Conservation (phyloP, 352 stramenopile genomes). For the Halophytophthora polymorphica region DNA sequence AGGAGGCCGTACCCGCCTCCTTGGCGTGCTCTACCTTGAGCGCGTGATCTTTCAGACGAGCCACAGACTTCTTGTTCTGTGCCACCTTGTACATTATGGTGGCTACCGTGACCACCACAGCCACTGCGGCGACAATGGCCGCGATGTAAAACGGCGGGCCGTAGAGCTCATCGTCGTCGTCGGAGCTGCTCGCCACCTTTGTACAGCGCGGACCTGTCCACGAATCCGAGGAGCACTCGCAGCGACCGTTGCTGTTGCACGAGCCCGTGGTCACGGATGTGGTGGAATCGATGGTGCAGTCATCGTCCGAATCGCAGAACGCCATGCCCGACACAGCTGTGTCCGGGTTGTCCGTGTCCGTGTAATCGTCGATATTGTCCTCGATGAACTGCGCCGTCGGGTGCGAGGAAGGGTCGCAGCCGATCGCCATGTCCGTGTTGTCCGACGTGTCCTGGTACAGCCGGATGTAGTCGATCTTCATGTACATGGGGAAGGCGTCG, state of each 20-base stretch:
- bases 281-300: slow-evolving; percentile 32
- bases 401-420: slow-evolving; percentile 38
- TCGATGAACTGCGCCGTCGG: slow-evolving; percentile 51
- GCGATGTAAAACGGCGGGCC: slow-evolving; percentile 5
- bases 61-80: background rate
- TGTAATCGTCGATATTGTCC: slow-evolving; percentile 51
- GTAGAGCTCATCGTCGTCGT: slow-evolving; percentile 3
- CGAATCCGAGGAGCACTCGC: slow-evolving; percentile 16
- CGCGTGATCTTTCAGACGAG: background rate
- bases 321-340: slow-evolving; percentile 35
- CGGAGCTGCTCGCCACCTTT: background rate
- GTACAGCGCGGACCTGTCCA: slow-evolving; percentile 35
- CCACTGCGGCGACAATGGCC: background rate
- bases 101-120: background rate
- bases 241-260: slow-evolving; percentile 19
- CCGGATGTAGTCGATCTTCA: slow-evolving; percentile 64
- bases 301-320: slow-evolving; percentile 37
- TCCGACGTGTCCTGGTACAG: slow-evolving; percentile 38
- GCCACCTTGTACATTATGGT: background rate
- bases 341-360: slow-evolving; percentile 34
- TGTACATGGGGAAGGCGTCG: slow-evolving; percentile 42
- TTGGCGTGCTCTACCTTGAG: slow-evolving; percentile 2
- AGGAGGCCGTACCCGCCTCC: slow-evolving; percentile 10
- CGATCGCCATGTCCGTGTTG: slow-evolving; percentile 27
- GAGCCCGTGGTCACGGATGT: slow-evolving; percentile 14